Evolutionary conservation across 495 filamentous ascomycete species (phyloP), one percentile per base, ranked within the genome.

Genomic region (Aspergillus campestris): DNA sequence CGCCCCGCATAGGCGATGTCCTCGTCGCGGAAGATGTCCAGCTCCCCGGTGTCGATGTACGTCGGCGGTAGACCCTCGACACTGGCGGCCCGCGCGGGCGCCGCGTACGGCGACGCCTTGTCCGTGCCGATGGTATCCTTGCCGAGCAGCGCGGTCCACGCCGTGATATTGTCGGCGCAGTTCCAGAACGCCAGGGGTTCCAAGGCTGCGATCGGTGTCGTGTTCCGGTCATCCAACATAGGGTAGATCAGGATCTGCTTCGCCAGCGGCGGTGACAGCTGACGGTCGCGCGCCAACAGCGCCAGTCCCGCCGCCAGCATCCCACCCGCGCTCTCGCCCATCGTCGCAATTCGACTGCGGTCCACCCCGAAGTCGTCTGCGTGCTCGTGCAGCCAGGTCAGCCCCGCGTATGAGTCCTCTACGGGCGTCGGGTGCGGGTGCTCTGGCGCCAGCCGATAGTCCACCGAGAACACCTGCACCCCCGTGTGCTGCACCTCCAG

Each of bases 281-380:
- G 48, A 0, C 64, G 62, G 44, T 77, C 72, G n/a, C 71, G 59
- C 10, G 69, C 72, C 48, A 72, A 50, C 28, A 77, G 46, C 3
- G 62, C 57, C 10, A 72, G 50, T 1, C 51, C 60, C 3, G 73
- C 64, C 0, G 72, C 64, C 11, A 74, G 48, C 44, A 62, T 75
- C 1, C 74, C 82, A 5, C 82, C 83, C 1, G 82, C 82, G 4
- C 74, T 80, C 6, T 74, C 75, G 31, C 83, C 80, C 45, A 77
- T 70, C 24, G 83, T 74, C 7, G 77, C 74, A 24, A 87, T 74
- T 36, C 80, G 75, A 7, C 65, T 49, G 0, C 78, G 79, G 49
- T 86, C 75, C 24, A 78, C 55, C 11, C 48, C 52, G 13, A 75
- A 55, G 44, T 59, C 37, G 0, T 42, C 52, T 4, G 72, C 70